phyloP scores from a whole-genome alignment of 345 rosid species.

The Durio zibethinus region DNA sequence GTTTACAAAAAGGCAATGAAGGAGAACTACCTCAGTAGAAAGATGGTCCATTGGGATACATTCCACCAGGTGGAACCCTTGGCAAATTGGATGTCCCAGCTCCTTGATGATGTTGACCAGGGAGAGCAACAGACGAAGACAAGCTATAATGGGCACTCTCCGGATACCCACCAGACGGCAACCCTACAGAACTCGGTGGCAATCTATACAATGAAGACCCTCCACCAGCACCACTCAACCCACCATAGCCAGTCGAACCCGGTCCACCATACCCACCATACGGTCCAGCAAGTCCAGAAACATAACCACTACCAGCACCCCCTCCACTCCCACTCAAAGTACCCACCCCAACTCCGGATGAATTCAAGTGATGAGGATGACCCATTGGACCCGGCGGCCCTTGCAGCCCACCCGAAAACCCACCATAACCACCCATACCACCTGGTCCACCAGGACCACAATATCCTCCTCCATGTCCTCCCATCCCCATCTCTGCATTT shows the following conservation, averaged over 20 bases:
- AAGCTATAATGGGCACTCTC: conserved; percentile 59
- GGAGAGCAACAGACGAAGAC: conserved; percentile 53
- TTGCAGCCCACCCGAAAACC: conserved; percentile 38
- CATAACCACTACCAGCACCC: conserved; percentile 38
- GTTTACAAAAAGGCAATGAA: neutral
- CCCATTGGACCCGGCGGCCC: conserved; percentile 36
- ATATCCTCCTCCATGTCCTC: conserved; percentile 8
- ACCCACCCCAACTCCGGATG: conserved; percentile 38
- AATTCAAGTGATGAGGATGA: conserved; percentile 47
- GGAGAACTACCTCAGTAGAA: conserved; percentile 60
- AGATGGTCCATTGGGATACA: conserved; percentile 69
- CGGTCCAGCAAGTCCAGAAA: conserved; percentile 41
- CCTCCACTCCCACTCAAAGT: conserved; percentile 36
- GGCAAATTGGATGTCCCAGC: conserved; percentile 66
- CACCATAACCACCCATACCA: conserved; percentile 38
- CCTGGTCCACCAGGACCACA: conserved; percentile 39
- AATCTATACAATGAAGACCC: conserved; percentile 57
- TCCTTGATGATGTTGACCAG: conserved; percentile 61
- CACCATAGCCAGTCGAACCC: conserved; percentile 50
- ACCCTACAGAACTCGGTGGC: conserved; percentile 50
- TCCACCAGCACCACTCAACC: conserved; percentile 31
- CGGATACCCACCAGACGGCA: conserved; percentile 66
- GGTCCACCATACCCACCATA: conserved; percentile 62
- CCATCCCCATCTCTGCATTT: conserved; percentile 51
- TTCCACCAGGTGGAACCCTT: conserved; percentile 69